Base-by-base conservation (phyloP, 768 basidiomycete genomes). In the Mrakia frigida region DNA sequence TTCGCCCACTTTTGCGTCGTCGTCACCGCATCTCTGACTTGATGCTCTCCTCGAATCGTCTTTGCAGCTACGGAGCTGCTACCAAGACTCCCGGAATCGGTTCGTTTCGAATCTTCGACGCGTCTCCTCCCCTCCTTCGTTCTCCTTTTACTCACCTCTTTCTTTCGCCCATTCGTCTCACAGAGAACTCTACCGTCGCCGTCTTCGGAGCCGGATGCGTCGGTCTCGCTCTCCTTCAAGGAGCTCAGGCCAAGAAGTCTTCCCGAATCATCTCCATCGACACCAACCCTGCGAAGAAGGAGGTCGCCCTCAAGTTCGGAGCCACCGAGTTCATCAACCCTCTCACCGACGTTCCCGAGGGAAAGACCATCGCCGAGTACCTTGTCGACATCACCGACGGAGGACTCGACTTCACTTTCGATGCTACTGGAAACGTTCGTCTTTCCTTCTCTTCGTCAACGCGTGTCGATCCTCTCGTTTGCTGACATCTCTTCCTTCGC, bases 121-220 rank as follows among this genome's bases (percentile, higher is more conserved):
- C 43, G 14, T 9, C 43, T 46, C 13, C 3, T 13, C 25, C 23
- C 31, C 5, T 25, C 33, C 43, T 70, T 70, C 39, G 23, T 21
- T 7, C 46, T 41, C 18, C 33, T 23, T 28, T 59, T 28, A 2
- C 16, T 41, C 7, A 70, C 37, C 39, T 18, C 14, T 60, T 73
- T 59, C 65, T 28, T 70, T 11, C n/a, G 25, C 31, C 39, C 16
- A 14, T 9, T 25, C 31, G 18, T 71, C 13, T 6, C 14, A 14
- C 53, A 81, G 94, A 90, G 86, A 91, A 87, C 53, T 93, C 93
- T 33, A 89, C 87, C 61, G 93, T 97, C 74, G 97, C 94, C 13
- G 91, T 99, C 78, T 99, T 99, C 81, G 97, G 97, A 39, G 92
- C 92, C 81, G 84, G 96, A 69, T 95, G 94, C 74, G 97, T 99